Percentiles rank a stretch among this genome's conserved stretches.
These are phyloP conservation scores for Aspergillus versicolor DNA, from an alignment of 2,329 filamentous ascomycete species.

Conservation along the genomic window DNA sequence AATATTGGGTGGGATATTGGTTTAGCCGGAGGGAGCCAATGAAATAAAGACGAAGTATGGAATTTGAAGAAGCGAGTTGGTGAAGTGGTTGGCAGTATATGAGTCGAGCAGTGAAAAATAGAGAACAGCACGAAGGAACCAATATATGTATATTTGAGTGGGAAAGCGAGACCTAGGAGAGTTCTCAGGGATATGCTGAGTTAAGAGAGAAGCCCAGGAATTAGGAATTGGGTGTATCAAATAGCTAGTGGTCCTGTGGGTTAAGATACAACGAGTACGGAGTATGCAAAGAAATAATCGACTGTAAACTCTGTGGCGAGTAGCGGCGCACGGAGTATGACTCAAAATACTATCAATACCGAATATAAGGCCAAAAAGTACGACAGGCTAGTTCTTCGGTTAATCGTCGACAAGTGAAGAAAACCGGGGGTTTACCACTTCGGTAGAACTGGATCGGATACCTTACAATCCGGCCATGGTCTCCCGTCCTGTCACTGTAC, in stretches of 20 bases:
- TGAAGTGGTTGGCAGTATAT: not conserved
- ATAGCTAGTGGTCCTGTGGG: constrained; percentile 13
- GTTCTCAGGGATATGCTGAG: not conserved
- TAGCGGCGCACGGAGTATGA: constrained; percentile 10
- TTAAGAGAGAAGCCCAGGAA: not conserved
- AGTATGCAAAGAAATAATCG: constrained; percentile 13
- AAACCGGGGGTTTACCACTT: not conserved
- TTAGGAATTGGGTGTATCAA: constrained; percentile 14
- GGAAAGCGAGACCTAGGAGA: not conserved
- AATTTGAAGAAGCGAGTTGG: not conserved
- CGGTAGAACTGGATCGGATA: not conserved
- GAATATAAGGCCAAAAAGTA: not conserved
- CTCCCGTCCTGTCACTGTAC: not conserved
- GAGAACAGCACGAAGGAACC: not conserved
- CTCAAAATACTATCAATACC: not conserved
- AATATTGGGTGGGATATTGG: not conserved
- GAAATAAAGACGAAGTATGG: not conserved
- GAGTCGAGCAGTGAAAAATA: not conserved
- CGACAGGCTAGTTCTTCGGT: not conserved
- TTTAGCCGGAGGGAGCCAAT: not conserved
- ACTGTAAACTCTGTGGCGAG: constrained; percentile 12
- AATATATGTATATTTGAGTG: not conserved
- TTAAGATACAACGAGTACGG: constrained; percentile 17
- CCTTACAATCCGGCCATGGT: not conserved
- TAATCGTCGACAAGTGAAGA: not conserved